These are phyloP conservation scores for Eragrostis nindensis DNA, from an alignment of 176 grass and related monocot genomes.

Conservation along the genomic window DNA sequence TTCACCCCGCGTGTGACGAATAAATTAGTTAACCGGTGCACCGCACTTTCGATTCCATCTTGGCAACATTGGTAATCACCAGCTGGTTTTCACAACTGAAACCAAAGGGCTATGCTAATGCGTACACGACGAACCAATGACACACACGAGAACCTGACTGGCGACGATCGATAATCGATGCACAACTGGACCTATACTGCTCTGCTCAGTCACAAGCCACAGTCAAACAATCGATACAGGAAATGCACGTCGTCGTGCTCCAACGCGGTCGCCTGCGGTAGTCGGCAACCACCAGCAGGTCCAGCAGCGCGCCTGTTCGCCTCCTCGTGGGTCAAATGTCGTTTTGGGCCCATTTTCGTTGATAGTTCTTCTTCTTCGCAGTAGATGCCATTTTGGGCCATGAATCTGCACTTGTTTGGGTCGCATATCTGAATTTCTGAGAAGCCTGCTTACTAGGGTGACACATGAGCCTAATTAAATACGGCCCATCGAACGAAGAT, in stretches of 20 bases:
- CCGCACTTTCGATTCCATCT: not conserved
- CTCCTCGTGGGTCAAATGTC: not conserved
- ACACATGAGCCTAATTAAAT: not conserved
- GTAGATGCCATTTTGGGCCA: too few species aligned
- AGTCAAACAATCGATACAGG: not conserved
- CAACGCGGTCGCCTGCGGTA: not conserved
- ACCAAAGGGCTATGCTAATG: too few species aligned
- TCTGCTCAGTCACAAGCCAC: not conserved
- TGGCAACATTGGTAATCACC: not conserved
- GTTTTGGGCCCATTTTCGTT: too few species aligned
- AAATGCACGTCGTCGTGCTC: not conserved
- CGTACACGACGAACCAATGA: not conserved
- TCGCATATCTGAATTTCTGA: too few species aligned
- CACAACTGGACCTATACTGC: not conserved
- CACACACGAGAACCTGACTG: not conserved
- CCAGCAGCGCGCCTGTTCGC: not conserved
- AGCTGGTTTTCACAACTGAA: not conserved
- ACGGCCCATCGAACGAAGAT: not conserved
- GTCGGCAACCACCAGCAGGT: not conserved
- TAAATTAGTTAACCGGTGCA: not conserved
- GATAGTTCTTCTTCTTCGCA: too few species aligned
- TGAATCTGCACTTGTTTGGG: too few species aligned
- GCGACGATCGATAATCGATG: not conserved
- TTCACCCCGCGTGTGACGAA: not conserved
- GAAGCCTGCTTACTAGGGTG: not conserved